A percentile compares a stretch with the other conserved stretches of the same genome.
Conservation (phyloP, 371 early-diverging fungal species). For the Apophysomyces sp. region DNA sequence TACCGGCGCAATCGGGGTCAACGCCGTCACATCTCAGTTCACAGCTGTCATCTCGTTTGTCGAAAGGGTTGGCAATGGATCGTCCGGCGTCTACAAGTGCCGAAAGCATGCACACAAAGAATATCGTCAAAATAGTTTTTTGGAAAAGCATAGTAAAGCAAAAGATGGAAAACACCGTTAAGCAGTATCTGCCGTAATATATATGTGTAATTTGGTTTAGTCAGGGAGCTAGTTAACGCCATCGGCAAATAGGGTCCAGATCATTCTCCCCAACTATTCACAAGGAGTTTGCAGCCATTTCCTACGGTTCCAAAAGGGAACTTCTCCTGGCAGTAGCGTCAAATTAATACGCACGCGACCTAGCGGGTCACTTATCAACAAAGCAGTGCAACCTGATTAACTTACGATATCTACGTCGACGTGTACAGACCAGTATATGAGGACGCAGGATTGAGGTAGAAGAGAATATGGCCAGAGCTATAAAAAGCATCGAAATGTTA, state of each 20-base stretch:
- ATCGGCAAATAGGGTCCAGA: not conserved
- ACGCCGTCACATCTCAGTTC: slow-evolving; percentile 26
- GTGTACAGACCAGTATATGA: no score
- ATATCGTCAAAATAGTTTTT: not conserved
- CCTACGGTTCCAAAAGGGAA: not conserved
- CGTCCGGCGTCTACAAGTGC: slow-evolving; percentile 5
- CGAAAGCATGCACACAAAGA: not conserved
- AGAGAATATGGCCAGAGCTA: no score
- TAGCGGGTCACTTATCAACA: not conserved
- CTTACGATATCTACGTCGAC: no score
- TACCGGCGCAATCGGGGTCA: slow-evolving; percentile 13
- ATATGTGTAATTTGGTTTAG: not conserved
- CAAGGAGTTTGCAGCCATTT: not conserved
- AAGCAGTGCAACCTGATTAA: not conserved
- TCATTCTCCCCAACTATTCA: not conserved
- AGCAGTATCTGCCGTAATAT: not conserved
- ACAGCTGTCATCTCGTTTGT: slow-evolving; percentile 9
- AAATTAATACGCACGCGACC: not conserved
- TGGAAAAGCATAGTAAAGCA: not conserved
- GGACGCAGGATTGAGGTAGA: no score
- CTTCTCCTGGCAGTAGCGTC: not conserved
- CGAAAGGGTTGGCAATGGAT: slow-evolving; percentile 2
- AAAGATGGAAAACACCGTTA: not conserved
- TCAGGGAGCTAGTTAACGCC: not conserved
- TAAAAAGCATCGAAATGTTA: not conserved